Evolutionary conservation across 2,329 filamentous ascomycete genomes (phyloP).

Genomic region (Emergomyces orientalis): DNA sequence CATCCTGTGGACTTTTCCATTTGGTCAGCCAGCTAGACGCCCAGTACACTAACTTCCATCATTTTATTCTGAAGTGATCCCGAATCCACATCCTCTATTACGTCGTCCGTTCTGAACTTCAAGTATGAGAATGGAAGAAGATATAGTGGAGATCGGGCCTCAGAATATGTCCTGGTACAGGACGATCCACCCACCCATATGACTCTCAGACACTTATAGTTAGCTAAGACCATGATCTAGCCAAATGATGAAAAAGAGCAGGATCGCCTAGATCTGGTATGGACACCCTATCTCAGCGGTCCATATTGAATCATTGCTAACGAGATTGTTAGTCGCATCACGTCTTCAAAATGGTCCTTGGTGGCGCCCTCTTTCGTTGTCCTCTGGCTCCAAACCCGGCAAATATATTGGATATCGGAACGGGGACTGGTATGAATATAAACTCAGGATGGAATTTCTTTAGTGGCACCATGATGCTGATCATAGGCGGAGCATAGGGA

Average conservation of each 20-base stretch:
- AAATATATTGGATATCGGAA: conserved; percentile 4
- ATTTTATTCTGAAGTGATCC: neutral
- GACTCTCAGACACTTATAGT: neutral
- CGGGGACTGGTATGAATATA: conserved; percentile 4
- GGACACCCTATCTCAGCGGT: neutral
- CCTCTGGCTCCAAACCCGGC: neutral
- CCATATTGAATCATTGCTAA: neutral
- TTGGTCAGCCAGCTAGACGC: neutral
- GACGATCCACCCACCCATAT: neutral
- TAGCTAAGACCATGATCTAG: neutral
- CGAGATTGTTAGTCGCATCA: conserved; percentile 1
- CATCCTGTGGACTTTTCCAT: neutral
- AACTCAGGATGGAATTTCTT: neutral
- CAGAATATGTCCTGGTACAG: neutral
- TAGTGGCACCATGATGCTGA: neutral
- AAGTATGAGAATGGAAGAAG: neutral
- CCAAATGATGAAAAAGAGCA: neutral
- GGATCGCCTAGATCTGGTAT: neutral
- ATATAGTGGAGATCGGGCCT: neutral
- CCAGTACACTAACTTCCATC: neutral
- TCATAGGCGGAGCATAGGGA: neutral
- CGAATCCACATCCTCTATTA: neutral
- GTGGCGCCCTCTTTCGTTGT: conserved; percentile 1
- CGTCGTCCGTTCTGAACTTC: neutral
- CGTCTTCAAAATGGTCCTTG: conserved; percentile 6